These are phyloP conservation scores for Sechiopsis laciniata DNA, from an alignment of 306 rosid genomes.

Conservation along the genomic window DNA sequence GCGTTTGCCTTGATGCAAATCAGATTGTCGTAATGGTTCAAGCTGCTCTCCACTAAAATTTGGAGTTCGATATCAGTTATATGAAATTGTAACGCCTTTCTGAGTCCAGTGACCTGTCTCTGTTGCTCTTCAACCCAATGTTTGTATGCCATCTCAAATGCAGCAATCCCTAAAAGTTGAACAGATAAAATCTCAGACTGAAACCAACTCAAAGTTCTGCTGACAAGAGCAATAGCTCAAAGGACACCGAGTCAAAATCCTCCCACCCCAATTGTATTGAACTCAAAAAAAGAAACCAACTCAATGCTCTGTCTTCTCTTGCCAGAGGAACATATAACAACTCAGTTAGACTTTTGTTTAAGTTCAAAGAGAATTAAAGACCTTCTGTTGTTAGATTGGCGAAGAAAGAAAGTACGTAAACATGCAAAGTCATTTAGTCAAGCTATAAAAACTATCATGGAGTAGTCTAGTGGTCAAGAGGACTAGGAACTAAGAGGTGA, in stretches of 20 bases:
- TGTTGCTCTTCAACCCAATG: constrained; percentile 83
- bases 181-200: constrained; percentile 4
- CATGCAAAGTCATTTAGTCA: neutral
- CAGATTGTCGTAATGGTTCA: constrained; percentile 63
- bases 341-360: neutral
- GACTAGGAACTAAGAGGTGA: no score
- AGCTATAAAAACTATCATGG: neutral
- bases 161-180: constrained; percentile 46
- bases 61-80: constrained; percentile 51
- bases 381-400: neutral
- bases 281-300: no score
- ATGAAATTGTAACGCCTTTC: constrained; percentile 60
- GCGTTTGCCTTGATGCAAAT: constrained; percentile 69
- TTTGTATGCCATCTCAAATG: constrained; percentile 72
- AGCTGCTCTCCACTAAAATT: constrained; percentile 46
- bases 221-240: no score
- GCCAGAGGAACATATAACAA: neutral
- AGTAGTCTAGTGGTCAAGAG: no score
- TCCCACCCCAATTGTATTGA: no score
- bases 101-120: constrained; percentile 51
- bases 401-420: neutral
- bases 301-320: neutral
- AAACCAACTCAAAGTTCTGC: neutral
- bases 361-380: neutral
- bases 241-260: no score